Base-by-base conservation (phyloP, 2,329 filamentous ascomycete species). In the Tolypocladium cylindrosporum region DNA sequence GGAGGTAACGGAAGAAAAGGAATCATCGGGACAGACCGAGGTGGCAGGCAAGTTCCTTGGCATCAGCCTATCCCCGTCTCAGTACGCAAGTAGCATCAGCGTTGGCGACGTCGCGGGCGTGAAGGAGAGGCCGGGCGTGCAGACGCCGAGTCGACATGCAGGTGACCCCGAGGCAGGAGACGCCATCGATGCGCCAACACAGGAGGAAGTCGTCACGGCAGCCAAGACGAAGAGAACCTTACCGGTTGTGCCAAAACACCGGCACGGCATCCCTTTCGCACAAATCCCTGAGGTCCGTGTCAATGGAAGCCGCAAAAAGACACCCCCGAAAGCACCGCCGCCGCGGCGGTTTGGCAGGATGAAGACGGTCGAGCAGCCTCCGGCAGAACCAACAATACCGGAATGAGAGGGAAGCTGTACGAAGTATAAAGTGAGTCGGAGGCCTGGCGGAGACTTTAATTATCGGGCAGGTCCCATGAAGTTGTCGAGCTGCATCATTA, bases 81-180 rank as follows among this genome's bases (percentile, higher is more conserved):
- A 89, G 55, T 82, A 81, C n/a, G 83, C 82, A 54, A 95, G 90
- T 68, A 85, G 80, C 66, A 76, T 90, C 62, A 92, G 89, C 67
- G 87, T 94, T 53, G 78, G 84, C 40, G 88, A 94, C 65, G 84
- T 96, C 48, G 90, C 91, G 8, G 83, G 84, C 13, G 88, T 91
- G 51, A 90, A 81, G 69, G 90, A 93, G 72, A 91, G 89, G 70
- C 90, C 90, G 0, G 90, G 89, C 1, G 84, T 93, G 27, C 86
- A 91, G 66, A 91, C 90, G 21, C 90, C 90, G 7, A 91, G 89
- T 68, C 80, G 87, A 53, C 84, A 76, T 60, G 68, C 71, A 53
- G 65, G 61, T 19, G 59, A 58, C 1, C 61, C 64, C 24, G 62
- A 64, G 27, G 68, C 67, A 45, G 66, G 63, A 13, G 63, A 64